A percentile compares a stretch with the other conserved stretches of the same genome.
Evolutionary conservation across 805 yeast genomes (phyloP).

Genomic region (Jamesozyma spencerorum): DNA sequence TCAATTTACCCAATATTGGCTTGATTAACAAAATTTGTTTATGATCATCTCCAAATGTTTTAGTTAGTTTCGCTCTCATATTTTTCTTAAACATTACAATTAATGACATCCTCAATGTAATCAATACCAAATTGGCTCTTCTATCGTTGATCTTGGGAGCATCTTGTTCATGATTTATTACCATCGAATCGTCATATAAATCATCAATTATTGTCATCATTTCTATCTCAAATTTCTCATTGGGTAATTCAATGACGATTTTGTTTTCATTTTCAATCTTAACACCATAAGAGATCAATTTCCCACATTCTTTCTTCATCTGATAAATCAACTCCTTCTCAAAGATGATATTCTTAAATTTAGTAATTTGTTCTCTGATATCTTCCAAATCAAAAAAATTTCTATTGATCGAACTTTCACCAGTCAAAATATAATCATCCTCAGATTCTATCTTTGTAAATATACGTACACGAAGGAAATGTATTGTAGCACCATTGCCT

Average conservation of each 20-base stretch:
- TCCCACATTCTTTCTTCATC: conserved; percentile 64
- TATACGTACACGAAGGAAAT: conserved; percentile 51
- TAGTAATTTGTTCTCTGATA: conserved; percentile 49
- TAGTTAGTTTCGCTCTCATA: conserved; percentile 19
- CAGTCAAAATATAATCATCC: conserved; percentile 45
- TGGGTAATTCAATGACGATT: conserved; percentile 54
- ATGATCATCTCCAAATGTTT: conserved; percentile 6
- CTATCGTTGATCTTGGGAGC: conserved; percentile 34
- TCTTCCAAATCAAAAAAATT: conserved; percentile 14
- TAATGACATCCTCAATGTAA: conserved; percentile 29
- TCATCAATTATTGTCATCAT: conserved; percentile 17
- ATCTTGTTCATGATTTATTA: conserved; percentile 34
- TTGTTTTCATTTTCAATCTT: conserved; percentile 52
- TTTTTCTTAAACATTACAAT: conserved; percentile 35
- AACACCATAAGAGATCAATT: conserved; percentile 60
- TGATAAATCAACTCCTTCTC: conserved; percentile 84
- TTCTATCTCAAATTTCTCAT: conserved; percentile 64
- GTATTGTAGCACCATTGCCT: background rate
- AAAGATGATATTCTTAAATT: conserved; percentile 66
- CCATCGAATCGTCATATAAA: conserved; percentile 23
- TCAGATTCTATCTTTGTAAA: conserved; percentile 44
- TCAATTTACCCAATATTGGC: conserved; percentile 27
- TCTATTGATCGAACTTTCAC: conserved; percentile 38
- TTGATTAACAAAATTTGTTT: conserved; percentile 21
- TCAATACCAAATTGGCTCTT: conserved; percentile 30